Percentiles rank a stretch among this genome's conserved stretches.
These are phyloP conservation scores for Skeletonema grethae DNA, from an alignment of 108 stramenopile genomes.

Conservation along the genomic window DNA sequence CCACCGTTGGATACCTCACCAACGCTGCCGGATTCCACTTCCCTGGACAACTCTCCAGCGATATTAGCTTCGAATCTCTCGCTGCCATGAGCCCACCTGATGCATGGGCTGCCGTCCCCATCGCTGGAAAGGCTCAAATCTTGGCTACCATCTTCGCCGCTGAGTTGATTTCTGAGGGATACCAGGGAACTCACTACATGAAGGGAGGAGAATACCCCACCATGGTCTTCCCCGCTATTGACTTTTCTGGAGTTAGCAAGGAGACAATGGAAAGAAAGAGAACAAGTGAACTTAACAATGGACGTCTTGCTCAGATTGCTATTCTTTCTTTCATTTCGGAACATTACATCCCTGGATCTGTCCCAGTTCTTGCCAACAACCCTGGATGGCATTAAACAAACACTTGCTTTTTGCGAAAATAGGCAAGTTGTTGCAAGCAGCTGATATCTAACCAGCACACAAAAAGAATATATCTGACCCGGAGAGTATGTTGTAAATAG, in stretches of 20 bases:
- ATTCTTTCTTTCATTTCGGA: slow-evolving; percentile 77
- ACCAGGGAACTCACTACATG: slow-evolving; percentile 76
- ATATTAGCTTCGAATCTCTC: slow-evolving; percentile 70
- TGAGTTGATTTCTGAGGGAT: slow-evolving; percentile 70
- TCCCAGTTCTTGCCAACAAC: slow-evolving; percentile 57
- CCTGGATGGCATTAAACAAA: neutral
- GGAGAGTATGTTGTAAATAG: slow-evolving; percentile 5
- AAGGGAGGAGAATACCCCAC: slow-evolving; percentile 78
- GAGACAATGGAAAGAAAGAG: slow-evolving; percentile 65
- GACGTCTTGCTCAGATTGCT: slow-evolving; percentile 81
- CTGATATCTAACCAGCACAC: neutral
- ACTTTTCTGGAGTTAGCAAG: slow-evolving; percentile 74
- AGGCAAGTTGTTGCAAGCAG: neutral
- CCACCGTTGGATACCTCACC: slow-evolving; percentile 81
- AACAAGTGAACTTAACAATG: slow-evolving; percentile 78
- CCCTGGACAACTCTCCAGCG: slow-evolving; percentile 74
- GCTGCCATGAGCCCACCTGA: slow-evolving; percentile 82
- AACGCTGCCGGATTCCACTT: slow-evolving; percentile 77
- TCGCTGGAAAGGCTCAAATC: slow-evolving; percentile 85
- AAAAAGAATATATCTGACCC: slow-evolving; percentile 1
- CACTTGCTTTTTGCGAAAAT: neutral
- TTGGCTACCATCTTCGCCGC: slow-evolving; percentile 76
- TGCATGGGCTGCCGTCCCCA: slow-evolving; percentile 84
- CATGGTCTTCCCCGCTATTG: slow-evolving; percentile 87
- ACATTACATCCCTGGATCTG: slow-evolving; percentile 76